Evolutionary conservation across 768 basidiomycete genomes (phyloP).

Genomic region (Suillus occidentalis): DNA sequence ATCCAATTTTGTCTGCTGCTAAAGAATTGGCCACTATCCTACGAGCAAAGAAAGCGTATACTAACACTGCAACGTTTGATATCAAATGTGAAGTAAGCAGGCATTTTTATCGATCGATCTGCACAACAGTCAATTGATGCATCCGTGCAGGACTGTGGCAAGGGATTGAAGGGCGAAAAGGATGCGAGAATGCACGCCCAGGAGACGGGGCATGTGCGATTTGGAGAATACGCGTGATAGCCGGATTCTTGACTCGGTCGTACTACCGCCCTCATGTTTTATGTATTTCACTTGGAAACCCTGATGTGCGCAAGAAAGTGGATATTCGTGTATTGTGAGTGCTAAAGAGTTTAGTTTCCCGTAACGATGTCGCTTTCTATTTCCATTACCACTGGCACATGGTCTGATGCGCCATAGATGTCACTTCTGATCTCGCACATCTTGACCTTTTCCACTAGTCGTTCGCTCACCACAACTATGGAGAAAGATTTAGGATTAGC

Average conservation of each 20-base stretch:
- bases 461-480: slow-evolving; percentile 74
- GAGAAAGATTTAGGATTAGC: slow-evolving; percentile 8
- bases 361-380: slow-evolving; percentile 47
- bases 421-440: slow-evolving; percentile 85
- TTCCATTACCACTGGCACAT: slow-evolving; percentile 80
- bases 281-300: neutral
- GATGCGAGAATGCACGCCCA: slow-evolving; percentile 87
- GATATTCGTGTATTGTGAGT: neutral
- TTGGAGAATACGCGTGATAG: slow-evolving; percentile 71
- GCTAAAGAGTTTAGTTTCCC: slow-evolving; percentile 6
- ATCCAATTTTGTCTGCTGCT: slow-evolving; percentile 63
- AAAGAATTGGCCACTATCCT: slow-evolving; percentile 70
- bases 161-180: slow-evolving; percentile 91
- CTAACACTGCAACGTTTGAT: slow-evolving; percentile 91
- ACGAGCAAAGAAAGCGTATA: slow-evolving; percentile 78
- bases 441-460: slow-evolving; percentile 61
- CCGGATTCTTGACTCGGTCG: neutral
- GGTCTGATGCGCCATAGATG: slow-evolving; percentile 87
- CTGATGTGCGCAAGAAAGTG: neutral
- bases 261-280: neutral
- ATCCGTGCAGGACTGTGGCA: slow-evolving; percentile 64
- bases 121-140: slow-evolving; percentile 9
- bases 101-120: slow-evolving; percentile 1
- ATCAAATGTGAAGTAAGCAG: slow-evolving; percentile 77
- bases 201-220: slow-evolving; percentile 80